phyloP scores from a whole-genome alignment of 2,329 filamentous ascomycete species.

The Metarhizium humberi region DNA sequence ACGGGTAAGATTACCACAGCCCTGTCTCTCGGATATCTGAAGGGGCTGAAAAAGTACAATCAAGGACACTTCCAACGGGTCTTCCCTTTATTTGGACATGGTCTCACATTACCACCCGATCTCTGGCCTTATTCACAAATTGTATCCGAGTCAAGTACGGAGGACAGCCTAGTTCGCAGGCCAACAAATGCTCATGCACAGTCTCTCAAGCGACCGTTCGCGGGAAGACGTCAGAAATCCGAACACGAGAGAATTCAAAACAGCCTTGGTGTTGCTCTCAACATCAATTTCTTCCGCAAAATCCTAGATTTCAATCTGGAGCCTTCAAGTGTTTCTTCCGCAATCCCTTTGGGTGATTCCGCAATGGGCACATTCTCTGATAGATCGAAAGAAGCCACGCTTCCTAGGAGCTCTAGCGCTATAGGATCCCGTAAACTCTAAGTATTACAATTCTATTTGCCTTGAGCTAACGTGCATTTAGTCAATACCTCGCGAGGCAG shows the following conservation, averaged over 20 bases:
- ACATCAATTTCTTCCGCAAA: conserved; percentile 61
- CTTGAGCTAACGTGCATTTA: background rate
- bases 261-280: conserved; percentile 69
- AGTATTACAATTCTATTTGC: background rate
- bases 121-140: background rate
- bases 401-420: background rate
- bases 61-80: background rate
- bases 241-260: conserved; percentile 61
- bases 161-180: background rate
- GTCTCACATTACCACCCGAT: background rate
- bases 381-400: background rate
- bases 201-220: background rate
- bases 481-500: conserved; percentile 3
- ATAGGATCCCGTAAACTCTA: background rate
- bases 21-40: background rate
- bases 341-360: conserved; percentile 10
- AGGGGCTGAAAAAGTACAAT: background rate
- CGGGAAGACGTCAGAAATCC: background rate
- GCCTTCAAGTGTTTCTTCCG: conserved; percentile 1
- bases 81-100: background rate
- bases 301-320: conserved; percentile 47
- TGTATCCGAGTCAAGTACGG: background rate
- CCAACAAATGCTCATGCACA: background rate
- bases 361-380: conserved; percentile 6
- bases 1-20: background rate